Evolutionary conservation across 2,329 filamentous ascomycete genomes (phyloP).

Genomic region (Xylaria hypoxylon): DNA sequence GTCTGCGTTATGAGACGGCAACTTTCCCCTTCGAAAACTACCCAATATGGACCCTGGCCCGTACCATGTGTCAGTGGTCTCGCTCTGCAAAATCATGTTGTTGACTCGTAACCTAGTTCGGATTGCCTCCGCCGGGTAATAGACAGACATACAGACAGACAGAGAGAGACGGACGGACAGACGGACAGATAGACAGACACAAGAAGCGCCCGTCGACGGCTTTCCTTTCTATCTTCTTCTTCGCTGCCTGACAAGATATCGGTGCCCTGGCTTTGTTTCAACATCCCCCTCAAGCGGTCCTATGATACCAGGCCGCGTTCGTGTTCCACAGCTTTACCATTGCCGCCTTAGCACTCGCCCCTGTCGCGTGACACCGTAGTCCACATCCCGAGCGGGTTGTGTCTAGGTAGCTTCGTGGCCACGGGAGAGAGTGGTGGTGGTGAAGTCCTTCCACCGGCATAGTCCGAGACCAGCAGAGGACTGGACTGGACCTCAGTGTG

Average conservation of each 20-base stretch:
- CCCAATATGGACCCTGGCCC: constrained; percentile 40
- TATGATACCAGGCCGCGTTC: constrained; percentile 23
- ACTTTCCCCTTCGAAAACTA: constrained; percentile 23
- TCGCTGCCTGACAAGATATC: constrained; percentile 12
- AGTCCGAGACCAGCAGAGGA: background rate
- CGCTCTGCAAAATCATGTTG: constrained; percentile 7
- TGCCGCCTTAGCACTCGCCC: constrained; percentile 22
- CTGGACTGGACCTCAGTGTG: constrained; percentile 17
- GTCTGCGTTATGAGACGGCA: constrained; percentile 37
- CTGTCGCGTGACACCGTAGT: constrained; percentile 39
- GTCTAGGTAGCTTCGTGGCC: constrained; percentile 1
- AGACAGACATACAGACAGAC: too few species aligned
- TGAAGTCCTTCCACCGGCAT: background rate
- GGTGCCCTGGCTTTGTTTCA: background rate
- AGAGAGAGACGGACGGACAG: background rate
- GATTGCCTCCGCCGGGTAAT: background rate
- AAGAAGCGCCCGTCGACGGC: background rate
- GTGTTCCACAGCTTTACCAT: constrained; percentile 26
- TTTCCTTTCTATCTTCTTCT: background rate
- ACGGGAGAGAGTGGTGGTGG: background rate
- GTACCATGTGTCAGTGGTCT: constrained; percentile 38
- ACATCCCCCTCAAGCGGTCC: constrained; percentile 1
- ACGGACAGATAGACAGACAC: background rate
- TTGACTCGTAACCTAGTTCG: background rate
- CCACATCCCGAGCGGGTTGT: constrained; percentile 3